phyloP scores from a whole-genome alignment of 139 green algal species.

The Micractinium conductrix region DNA sequence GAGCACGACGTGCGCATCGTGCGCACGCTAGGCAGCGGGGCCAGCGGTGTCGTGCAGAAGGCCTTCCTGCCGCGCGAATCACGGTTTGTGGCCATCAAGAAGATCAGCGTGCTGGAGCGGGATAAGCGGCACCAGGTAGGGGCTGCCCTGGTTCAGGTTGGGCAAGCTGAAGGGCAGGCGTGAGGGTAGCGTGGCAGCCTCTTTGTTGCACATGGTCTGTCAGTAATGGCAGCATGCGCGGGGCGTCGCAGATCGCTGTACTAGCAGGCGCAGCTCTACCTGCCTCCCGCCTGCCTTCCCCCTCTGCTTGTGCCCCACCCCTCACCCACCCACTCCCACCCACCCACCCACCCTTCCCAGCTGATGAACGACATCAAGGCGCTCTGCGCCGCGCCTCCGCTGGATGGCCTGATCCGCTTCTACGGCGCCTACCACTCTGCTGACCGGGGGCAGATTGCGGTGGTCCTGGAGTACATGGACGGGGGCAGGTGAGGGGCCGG shows the following conservation, averaged over 20 bases:
- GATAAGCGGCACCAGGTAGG: conserved; percentile 82
- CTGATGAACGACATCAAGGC: conserved; percentile 91
- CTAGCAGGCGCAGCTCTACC: too few relatives aligned
- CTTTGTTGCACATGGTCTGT: too few relatives aligned
- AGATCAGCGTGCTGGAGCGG: conserved; percentile 72
- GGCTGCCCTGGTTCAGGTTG: too few relatives aligned
- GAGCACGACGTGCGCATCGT: conserved; percentile 81
- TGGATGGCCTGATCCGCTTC: conserved; percentile 76
- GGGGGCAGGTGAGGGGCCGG: conserved; percentile 64
- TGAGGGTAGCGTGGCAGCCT: too few relatives aligned
- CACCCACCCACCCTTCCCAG: too few relatives aligned
- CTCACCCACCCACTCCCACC: too few relatives aligned
- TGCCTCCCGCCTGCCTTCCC: too few relatives aligned
- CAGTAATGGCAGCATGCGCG: too few relatives aligned
- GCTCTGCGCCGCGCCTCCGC: conserved; percentile 67
- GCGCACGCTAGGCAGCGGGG: conserved; percentile 71
- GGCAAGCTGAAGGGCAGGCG: too few relatives aligned
- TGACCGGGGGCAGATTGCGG: conserved; percentile 77
- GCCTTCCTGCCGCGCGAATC: conserved; percentile 68
- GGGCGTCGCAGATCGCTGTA: too few relatives aligned
- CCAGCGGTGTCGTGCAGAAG: conserved; percentile 82
- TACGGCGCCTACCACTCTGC: conserved; percentile 81
- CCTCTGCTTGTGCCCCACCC: too few relatives aligned
- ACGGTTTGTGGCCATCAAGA: conserved; percentile 88
- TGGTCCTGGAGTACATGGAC: conserved; percentile 98